These are phyloP conservation scores for Globisporangium orthogonon DNA, from an alignment of 352 stramenopile species.

Conservation along the genomic window DNA sequence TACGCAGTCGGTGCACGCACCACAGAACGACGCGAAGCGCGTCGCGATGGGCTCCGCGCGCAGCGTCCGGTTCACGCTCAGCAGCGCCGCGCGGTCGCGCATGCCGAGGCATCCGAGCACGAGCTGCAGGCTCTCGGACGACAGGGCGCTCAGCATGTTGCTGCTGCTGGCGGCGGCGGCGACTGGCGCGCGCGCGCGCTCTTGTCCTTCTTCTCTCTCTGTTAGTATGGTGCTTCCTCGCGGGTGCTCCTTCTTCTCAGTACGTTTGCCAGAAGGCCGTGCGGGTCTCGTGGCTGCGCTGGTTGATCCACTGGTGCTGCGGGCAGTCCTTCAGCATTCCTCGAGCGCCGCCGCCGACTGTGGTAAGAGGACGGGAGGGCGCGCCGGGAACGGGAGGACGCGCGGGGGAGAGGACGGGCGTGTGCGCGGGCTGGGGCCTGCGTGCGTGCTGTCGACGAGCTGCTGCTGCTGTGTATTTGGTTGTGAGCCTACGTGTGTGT, in stretches of 20 bases:
- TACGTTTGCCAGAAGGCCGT: slow-evolving; percentile 56
- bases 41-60: slow-evolving; percentile 34
- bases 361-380: too few species aligned
- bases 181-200: not conserved
- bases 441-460: too few species aligned
- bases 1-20: slow-evolving; percentile 37
- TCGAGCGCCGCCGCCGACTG: slow-evolving; percentile 4
- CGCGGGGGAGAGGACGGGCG: too few species aligned
- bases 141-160: slow-evolving; percentile 13
- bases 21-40: slow-evolving; percentile 53
- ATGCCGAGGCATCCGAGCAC: slow-evolving; percentile 53
- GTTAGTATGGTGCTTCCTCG: not conserved
- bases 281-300: slow-evolving; percentile 85
- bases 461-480: too few species aligned
- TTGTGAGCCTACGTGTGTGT: too few species aligned
- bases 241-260: slow-evolving; percentile 19
- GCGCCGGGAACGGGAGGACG: not conserved
- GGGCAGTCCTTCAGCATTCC: slow-evolving; percentile 86
- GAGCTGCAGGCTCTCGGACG: slow-evolving; percentile 43
- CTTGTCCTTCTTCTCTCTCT: not conserved
- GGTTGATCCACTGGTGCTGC: slow-evolving; percentile 88
- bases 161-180: not conserved
- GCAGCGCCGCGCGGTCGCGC: slow-evolving; percentile 49
- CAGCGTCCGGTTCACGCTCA: slow-evolving; percentile 35
- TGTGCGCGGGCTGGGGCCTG: too few species aligned